phyloP scores from a whole-genome alignment of 177 flowering plant genomes.

The Vitis hybrid region DNA sequence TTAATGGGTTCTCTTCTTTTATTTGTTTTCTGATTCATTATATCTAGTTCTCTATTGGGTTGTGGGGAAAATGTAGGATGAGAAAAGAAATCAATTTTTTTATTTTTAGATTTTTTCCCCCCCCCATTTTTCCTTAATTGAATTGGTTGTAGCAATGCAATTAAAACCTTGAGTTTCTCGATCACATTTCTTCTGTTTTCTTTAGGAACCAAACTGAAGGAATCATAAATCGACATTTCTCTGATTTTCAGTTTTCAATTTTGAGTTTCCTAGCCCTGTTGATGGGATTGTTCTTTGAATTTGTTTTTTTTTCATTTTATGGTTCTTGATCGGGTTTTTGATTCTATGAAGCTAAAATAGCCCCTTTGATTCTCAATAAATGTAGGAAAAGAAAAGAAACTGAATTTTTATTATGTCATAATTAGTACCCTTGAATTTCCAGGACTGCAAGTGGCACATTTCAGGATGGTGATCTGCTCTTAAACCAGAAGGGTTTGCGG shows the following conservation, averaged over 20 bases:
- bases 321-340: too few species aligned
- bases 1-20: not conserved
- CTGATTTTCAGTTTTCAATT: not conserved
- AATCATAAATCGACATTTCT: not conserved
- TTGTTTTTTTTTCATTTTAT: not conserved
- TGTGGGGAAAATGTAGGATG: not conserved
- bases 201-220: too few species aligned
- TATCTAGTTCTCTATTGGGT: not conserved
- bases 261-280: not conserved
- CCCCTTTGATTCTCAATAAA: not conserved
- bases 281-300: not conserved
- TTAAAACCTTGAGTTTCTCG: too few species aligned
- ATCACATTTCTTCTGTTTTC: too few species aligned
- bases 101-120: too few species aligned
- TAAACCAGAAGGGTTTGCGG: constrained; percentile 87
- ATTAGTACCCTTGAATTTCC: constrained; percentile 8
- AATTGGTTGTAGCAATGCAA: too few species aligned
- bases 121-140: too few species aligned
- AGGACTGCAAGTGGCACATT: constrained; percentile 99
- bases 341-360: too few species aligned
- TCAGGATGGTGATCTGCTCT: constrained; percentile 91
- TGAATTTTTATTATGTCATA: too few species aligned
- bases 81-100: not conserved
- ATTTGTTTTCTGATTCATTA: not conserved
- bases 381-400: not conserved